A percentile compares a stretch with the other conserved stretches of the same genome.
These are phyloP conservation scores for Puccinia hordei DNA, from an alignment of 1,284 basidiomycete genomes.

Conservation along the genomic window DNA sequence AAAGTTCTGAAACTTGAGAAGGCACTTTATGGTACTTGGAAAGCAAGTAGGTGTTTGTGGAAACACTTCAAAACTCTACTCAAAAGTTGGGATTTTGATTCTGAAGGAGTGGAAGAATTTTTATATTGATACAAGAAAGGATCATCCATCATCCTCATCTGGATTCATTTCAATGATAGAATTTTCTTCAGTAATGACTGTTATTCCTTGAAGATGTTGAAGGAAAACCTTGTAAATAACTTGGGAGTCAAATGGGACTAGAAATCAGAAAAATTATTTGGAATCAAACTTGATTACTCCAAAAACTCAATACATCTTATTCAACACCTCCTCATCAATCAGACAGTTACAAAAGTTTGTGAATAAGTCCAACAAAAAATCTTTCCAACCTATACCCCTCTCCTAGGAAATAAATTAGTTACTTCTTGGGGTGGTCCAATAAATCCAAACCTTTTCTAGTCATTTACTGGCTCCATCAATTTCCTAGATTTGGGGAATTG, in stretches of 20 bases:
- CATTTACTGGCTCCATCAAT: conserved; percentile 16
- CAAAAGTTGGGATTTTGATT: not conserved
- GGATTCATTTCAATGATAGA: conserved; percentile 21
- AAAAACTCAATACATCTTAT: not conserved
- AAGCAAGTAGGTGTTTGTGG: conserved; percentile 25
- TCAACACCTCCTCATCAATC: not conserved
- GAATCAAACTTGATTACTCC: conserved; percentile 5
- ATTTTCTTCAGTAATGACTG: not conserved
- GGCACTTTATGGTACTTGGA: conserved; percentile 2
- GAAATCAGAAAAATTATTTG: not conserved
- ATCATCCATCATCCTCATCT: not conserved
- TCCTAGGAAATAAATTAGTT: too few species aligned
- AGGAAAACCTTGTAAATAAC: not conserved
- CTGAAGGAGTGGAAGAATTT: not conserved
- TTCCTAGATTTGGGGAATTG: conserved; percentile 9
- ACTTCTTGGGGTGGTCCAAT: not conserved
- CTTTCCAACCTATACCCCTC: not conserved
- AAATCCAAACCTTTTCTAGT: not conserved
- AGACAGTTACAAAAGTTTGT: not conserved
- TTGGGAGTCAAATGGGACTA: conserved; percentile 1
- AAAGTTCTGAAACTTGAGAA: not conserved
- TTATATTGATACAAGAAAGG: not conserved
- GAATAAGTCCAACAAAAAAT: not conserved
- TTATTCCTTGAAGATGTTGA: not conserved
- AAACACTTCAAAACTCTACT: not conserved